Evolutionary conservation across 2,329 filamentous ascomycete genomes (phyloP), one percentile per base, ranked within the genome.

Genomic region (Ceratocystis harringtonii): DNA sequence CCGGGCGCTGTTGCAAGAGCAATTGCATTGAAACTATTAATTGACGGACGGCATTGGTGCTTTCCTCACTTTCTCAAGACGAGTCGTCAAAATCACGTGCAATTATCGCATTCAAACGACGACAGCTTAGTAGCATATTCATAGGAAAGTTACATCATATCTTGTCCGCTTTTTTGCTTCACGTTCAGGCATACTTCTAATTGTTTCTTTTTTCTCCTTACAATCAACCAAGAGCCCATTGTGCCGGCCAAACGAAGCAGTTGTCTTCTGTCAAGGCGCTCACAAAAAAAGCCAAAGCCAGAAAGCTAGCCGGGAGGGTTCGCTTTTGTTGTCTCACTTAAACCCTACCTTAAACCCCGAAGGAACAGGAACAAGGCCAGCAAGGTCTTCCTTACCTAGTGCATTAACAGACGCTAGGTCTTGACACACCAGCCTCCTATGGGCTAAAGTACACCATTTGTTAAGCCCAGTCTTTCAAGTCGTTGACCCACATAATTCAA

Each of bases 281-380:
- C 52, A 32, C 22, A 58, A 30, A 32, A 58, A 58, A 36, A 58
- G 6, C 22, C 12, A 30, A 3, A 30, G 22, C 22, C 17, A 58
- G 55, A 32, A 15, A 58, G 55, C 55, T 58, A 32, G 28, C 55
- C 50, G 6, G 15, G 30, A 58, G 55, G 55, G 55, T 36, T 58
- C 55, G 32, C 17, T n/a, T 30, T 36, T 58, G 55, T 58, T 58
- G 55, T 58, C 55, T 58, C 55, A 58, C 25, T 36, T 58, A 58
- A 58, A 58, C 55, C 55, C 55, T 58, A 52, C 48, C 48, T 28
- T 52, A 52, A 52, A 52, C 48, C 43, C 43, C 44, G 61, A 62
- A 62, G 55, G 55, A 58, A 58, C 55, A 58, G 55, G 55, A 58
- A 58, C 55, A 58, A 58, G 55, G 55, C 55, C 28, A 58, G 55